Evolutionary conservation across 352 stramenopile species (phyloP).

Genomic region (Globisporangium rhizosaccharum): DNA sequence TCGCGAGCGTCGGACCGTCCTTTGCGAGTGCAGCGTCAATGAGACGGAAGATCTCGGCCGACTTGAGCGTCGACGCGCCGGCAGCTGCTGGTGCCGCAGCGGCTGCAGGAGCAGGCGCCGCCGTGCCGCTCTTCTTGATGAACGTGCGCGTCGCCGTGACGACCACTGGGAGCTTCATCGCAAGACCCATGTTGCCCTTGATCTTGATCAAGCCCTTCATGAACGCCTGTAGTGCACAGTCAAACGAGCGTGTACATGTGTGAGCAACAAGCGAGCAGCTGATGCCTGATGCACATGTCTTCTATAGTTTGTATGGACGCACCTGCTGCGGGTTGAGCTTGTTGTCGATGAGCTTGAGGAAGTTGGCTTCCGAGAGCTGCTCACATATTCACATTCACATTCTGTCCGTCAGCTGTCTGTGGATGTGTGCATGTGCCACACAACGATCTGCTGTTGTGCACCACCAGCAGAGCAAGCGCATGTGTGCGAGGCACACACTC

Average conservation of each 20-base stretch:
- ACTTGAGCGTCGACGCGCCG: conserved; percentile 34
- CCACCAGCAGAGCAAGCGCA: background rate
- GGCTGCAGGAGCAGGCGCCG: conserved; percentile 15
- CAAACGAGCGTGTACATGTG: background rate
- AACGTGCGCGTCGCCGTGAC: conserved; percentile 77
- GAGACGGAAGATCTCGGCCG: conserved; percentile 62
- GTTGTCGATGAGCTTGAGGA: conserved; percentile 74
- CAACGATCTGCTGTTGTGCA: no score
- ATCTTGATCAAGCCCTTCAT: conserved; percentile 94
- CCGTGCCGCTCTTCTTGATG: conserved; percentile 59
- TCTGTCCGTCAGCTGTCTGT: no score
- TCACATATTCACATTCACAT: conserved; percentile 1
- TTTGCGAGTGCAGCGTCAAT: conserved; percentile 53
- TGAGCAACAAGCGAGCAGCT: background rate
- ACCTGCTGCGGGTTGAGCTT: conserved; percentile 89
- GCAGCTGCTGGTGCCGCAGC: conserved; percentile 13
- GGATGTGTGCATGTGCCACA: background rate
- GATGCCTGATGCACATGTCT: background rate
- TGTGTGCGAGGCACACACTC: background rate
- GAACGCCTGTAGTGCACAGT: conserved; percentile 48
- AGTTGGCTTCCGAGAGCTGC: conserved; percentile 66
- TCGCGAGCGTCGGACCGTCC: conserved; percentile 49
- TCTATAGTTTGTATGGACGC: conserved; percentile 5
- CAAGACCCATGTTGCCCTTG: conserved; percentile 93
- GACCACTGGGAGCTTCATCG: conserved; percentile 92